Evolutionary conservation across 495 filamentous ascomycete species (phyloP), one percentile per base, ranked within the genome.

Genomic region (Xylaria sp.): DNA sequence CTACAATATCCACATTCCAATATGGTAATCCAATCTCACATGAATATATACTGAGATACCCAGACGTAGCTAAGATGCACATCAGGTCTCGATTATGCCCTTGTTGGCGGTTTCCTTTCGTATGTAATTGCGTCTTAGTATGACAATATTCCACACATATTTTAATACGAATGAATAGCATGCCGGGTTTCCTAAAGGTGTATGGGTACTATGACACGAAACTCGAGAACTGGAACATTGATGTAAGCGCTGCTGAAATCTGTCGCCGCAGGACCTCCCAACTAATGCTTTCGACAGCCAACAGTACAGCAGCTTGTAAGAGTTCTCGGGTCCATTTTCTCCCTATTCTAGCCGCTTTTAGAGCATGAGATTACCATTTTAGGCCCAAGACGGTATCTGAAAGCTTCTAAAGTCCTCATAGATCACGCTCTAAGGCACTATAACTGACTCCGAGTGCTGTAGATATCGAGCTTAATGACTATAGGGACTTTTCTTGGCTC

Each of bases 401-500:
- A n/a, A n/a, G n/a, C n/a, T n/a, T n/a, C n/a, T n/a, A n/a, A n/a
- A n/a, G n/a, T n/a, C n/a, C n/a, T n/a, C n/a, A n/a, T n/a, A n/a
- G n/a, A n/a, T n/a, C n/a, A n/a, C n/a, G n/a, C n/a, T n/a, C n/a
- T n/a, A n/a, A n/a, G n/a, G n/a, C n/a, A n/a, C n/a, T n/a, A n/a
- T n/a, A n/a, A n/a, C n/a, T n/a, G n/a, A n/a, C n/a, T n/a, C n/a
- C n/a, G n/a, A n/a, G n/a, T n/a, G n/a, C n/a, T n/a, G n/a, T n/a
- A n/a, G n/a, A 85, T 87, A 61, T 82, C 82, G 1, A 82, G 81
- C 48, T 75, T 88, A 31, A 86, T 88, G 84, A 87, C 83, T 0
- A 79, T 88, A 48, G 85, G 86, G 26, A 84, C 85, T 62, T 85
- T 88, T 67, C 72, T 87, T 29, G 80, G 79, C 52, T 87, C 86